A percentile compares a stretch with the other conserved stretches of the same genome.
Evolutionary conservation across 495 filamentous ascomycete genomes (phyloP).

Genomic region (Lasiosphaeria hispida): DNA sequence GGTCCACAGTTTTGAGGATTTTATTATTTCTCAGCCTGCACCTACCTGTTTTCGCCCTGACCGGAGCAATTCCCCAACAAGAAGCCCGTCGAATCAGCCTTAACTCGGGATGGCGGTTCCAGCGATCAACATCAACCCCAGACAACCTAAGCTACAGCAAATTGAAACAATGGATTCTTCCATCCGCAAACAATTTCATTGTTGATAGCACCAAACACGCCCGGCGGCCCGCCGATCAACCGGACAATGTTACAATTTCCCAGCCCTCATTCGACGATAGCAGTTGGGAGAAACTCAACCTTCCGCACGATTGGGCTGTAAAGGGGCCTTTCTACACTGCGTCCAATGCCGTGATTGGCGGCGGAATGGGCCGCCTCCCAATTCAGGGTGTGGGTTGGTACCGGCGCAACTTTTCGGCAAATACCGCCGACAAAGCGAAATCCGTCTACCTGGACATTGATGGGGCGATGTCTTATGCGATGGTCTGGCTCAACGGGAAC

Average conservation of each 20-base stretch:
- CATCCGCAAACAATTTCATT: constrained; percentile 26
- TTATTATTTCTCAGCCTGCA: too few species aligned
- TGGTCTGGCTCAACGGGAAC: constrained; percentile 51
- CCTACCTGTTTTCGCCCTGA: too few species aligned
- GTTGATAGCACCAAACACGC: constrained; percentile 14
- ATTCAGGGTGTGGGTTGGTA: constrained; percentile 51
- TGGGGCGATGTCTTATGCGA: constrained; percentile 50
- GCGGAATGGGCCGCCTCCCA: constrained; percentile 57
- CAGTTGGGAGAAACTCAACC: constrained; percentile 19
- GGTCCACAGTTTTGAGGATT: too few species aligned
- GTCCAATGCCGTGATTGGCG: constrained; percentile 44
- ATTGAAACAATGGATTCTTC: constrained; percentile 26
- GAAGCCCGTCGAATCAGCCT: constrained; percentile 17
- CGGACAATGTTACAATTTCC: constrained; percentile 10
- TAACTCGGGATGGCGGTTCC: constrained; percentile 27
- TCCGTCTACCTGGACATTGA: constrained; percentile 47
- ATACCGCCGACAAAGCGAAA: constrained; percentile 32
- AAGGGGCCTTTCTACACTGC: constrained; percentile 44
- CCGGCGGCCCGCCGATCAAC: constrained; percentile 5
- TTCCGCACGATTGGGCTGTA: constrained; percentile 52
- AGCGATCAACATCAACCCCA: constrained; percentile 22
- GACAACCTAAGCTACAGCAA: constrained; percentile 23
- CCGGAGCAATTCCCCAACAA: background rate
- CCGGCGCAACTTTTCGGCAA: constrained; percentile 37
- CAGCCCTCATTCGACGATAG: constrained; percentile 17